Evolutionary conservation across 257 asterid genomes (phyloP).

Genomic region (Coffea eugenioides): DNA sequence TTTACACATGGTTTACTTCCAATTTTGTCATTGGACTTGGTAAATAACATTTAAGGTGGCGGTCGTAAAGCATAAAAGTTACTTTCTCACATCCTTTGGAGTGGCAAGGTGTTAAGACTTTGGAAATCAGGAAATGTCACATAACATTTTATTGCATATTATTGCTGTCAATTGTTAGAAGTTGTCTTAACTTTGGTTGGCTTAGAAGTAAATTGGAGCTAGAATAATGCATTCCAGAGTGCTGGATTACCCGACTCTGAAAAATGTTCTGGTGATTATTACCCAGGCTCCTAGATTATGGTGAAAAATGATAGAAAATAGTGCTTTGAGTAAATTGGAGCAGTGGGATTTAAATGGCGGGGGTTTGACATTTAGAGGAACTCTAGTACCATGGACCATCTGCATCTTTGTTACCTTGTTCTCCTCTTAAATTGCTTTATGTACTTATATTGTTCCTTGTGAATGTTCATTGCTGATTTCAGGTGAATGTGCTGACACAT

Average conservation of each 20-base stretch:
- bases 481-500: constrained; percentile 92
- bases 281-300: background rate
- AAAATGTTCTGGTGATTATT: background rate
- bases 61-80: background rate
- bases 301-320: background rate
- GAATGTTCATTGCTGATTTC: constrained; percentile 17
- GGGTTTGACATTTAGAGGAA: background rate
- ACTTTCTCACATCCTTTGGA: background rate
- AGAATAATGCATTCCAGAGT: no score
- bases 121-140: background rate
- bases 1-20: background rate
- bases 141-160: background rate
- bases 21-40: background rate
- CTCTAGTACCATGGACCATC: background rate
- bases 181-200: background rate
- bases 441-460: background rate
- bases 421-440: constrained; percentile 4
- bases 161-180: background rate
- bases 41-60: no score
- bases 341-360: no score
- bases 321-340: no score
- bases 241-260: background rate
- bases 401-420: constrained; percentile 3
- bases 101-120: background rate
- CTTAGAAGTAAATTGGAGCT: background rate